Percentiles rank a stretch among this genome's conserved stretches.
Evolutionary conservation across 1,284 basidiomycete species (phyloP).

Genomic region (Cutaneotrichosporon arboriforme): DNA sequence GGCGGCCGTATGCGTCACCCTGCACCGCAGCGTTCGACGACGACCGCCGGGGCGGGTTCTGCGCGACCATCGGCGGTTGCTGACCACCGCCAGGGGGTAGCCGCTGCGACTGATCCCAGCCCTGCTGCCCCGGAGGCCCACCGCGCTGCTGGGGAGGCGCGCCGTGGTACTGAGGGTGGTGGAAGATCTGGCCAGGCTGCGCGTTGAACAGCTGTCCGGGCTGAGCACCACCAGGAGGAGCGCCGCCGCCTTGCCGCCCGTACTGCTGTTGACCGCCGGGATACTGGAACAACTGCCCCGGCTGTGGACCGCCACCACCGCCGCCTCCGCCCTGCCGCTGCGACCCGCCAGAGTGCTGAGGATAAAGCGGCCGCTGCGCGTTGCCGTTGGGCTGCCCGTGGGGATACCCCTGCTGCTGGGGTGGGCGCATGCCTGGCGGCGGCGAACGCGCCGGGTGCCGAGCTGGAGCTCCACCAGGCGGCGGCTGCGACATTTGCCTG

Average conservation of each 20-base stretch:
- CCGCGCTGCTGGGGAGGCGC: constrained; percentile 15
- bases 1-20: constrained; percentile 10
- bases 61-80: constrained; percentile 6
- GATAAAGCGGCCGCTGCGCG: constrained; percentile 11
- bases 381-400: neutral
- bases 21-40: constrained; percentile 2
- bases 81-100: constrained; percentile 22
- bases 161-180: constrained; percentile 28
- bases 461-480: neutral
- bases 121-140: neutral
- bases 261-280: constrained; percentile 17
- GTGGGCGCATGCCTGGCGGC: constrained; percentile 7
- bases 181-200: constrained; percentile 37
- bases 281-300: constrained; percentile 47
- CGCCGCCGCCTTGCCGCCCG: neutral
- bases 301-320: constrained; percentile 31
- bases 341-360: constrained; percentile 6
- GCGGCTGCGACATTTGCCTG: neutral
- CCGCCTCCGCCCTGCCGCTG: neutral
- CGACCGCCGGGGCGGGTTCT: constrained; percentile 13
- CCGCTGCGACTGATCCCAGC: constrained; percentile 23
- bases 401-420: constrained; percentile 7
- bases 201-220: constrained; percentile 34
- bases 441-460: constrained; percentile 1
- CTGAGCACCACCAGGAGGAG: constrained; percentile 13